These are phyloP conservation scores for Talaromyces sp. DNA, from an alignment of 2,329 filamentous ascomycete genomes.

Conservation along the genomic window DNA sequence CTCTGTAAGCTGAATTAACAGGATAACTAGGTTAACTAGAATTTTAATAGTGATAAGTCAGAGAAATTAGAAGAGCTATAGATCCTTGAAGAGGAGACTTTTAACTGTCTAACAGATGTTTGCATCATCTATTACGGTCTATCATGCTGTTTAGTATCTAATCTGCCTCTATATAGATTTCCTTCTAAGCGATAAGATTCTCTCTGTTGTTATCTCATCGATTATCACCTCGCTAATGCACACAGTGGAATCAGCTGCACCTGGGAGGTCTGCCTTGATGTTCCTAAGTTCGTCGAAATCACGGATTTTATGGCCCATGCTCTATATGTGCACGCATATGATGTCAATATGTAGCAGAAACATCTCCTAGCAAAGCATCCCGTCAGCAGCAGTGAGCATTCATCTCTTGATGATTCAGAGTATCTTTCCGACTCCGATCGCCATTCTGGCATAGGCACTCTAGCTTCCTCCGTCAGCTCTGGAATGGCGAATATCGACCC, in stretches of 20 bases:
- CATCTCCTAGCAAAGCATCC: neutral
- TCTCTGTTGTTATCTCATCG: slow-evolving; percentile 21
- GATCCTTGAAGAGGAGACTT: slow-evolving; percentile 12
- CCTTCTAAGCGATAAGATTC: slow-evolving; percentile 19
- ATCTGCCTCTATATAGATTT: slow-evolving; percentile 22
- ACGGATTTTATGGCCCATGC: neutral
- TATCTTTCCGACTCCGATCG: neutral
- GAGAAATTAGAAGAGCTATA: slow-evolving; percentile 16
- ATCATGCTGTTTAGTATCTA: slow-evolving; percentile 20
- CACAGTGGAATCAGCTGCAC: slow-evolving; percentile 1
- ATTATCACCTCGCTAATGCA: slow-evolving; percentile 17
- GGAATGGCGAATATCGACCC: slow-evolving; percentile 17
- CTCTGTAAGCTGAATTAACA: slow-evolving; percentile 21
- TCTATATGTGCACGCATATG: neutral
- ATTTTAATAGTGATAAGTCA: slow-evolving; percentile 12
- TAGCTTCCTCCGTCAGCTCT: slow-evolving; percentile 15
- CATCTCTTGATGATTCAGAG: neutral
- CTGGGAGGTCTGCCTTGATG: neutral
- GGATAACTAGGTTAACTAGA: slow-evolving; percentile 22
- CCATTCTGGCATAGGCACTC: slow-evolving; percentile 14
- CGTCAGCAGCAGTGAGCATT: neutral
- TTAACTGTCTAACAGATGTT: slow-evolving; percentile 19
- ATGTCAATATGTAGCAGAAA: neutral
- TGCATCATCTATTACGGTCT: slow-evolving; percentile 24
- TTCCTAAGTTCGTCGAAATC: neutral